phyloP scores from a whole-genome alignment of 441 rosid genomes.

The Bocquillonia castaneifolia region DNA sequence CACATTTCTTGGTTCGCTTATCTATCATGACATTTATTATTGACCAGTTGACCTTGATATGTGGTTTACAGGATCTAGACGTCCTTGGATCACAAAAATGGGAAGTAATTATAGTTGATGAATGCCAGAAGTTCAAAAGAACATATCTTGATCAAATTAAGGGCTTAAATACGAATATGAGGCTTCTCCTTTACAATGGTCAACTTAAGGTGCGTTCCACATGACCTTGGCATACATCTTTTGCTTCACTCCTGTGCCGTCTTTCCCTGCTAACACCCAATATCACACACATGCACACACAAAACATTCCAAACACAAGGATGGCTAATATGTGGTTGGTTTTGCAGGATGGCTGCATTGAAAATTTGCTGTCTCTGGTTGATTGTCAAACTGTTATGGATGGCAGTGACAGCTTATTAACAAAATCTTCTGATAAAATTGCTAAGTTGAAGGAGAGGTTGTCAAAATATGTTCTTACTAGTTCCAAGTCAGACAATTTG shows the following conservation, averaged over 20 bases:
- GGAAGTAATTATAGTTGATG: slow-evolving; percentile 53
- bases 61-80: slow-evolving; percentile 45
- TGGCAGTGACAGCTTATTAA: slow-evolving; percentile 17
- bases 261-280: not conserved
- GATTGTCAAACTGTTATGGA: slow-evolving; percentile 22
- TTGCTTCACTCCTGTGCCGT: not conserved
- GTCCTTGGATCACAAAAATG: slow-evolving; percentile 35
- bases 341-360: slow-evolving; percentile 40
- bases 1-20: not conserved
- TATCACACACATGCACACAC: not conserved
- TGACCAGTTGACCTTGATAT: slow-evolving; percentile 12
- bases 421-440: slow-evolving; percentile 29
- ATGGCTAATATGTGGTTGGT: slow-evolving; percentile 22
- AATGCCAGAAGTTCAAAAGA: slow-evolving; percentile 35
- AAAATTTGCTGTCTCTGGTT: slow-evolving; percentile 36
- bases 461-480: slow-evolving; percentile 35
- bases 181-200: slow-evolving; percentile 48
- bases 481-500: slow-evolving; percentile 40
- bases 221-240: not conserved
- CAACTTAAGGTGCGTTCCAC: slow-evolving; percentile 44
- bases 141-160: slow-evolving; percentile 36
- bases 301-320: not conserved
- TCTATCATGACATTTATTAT: slow-evolving; percentile 4
- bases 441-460: slow-evolving; percentile 40
- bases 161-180: slow-evolving; percentile 35